Conservation (phyloP, 208 protist species). For the Leishmania aethiopica region DNA sequence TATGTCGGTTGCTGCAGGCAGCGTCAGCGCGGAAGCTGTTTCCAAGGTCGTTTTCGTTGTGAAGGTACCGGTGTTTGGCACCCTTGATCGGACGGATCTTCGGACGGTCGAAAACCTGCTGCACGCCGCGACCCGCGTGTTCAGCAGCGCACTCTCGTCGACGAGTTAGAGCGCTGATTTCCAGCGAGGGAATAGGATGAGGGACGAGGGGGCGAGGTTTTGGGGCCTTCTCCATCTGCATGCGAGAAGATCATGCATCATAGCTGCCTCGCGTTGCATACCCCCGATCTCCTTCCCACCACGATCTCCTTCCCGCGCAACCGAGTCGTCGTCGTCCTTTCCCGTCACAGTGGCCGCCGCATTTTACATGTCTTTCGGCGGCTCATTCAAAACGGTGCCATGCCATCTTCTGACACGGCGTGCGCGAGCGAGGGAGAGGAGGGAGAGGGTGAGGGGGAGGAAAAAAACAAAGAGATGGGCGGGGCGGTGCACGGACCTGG, state of each 20-base stretch:
- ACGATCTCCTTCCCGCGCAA: too few species aligned
- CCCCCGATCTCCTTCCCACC: not conserved
- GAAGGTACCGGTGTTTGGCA: constrained; percentile 20
- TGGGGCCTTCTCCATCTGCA: not conserved
- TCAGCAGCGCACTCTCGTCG: constrained; percentile 14
- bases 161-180: not conserved
- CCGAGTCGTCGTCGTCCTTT: not conserved
- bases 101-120: constrained; percentile 24
- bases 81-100: constrained; percentile 13
- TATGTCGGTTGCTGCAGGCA: not conserved
- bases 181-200: not conserved
- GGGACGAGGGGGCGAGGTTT: not conserved
- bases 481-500: not conserved
- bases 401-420: not conserved
- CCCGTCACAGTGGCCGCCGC: not conserved
- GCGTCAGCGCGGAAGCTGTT: not conserved
- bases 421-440: not conserved
- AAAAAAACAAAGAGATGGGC: not conserved
- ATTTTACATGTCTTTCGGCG: not conserved
- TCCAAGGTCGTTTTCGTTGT: constrained; percentile 18
- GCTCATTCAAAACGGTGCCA: not conserved
- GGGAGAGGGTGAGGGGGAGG: not conserved
- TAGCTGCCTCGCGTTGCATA: not conserved
- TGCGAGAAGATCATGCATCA: not conserved
- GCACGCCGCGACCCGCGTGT: constrained; percentile 29